Base-by-base conservation (phyloP, 108 stramenopile species). In the Skeletonema grethae region DNA sequence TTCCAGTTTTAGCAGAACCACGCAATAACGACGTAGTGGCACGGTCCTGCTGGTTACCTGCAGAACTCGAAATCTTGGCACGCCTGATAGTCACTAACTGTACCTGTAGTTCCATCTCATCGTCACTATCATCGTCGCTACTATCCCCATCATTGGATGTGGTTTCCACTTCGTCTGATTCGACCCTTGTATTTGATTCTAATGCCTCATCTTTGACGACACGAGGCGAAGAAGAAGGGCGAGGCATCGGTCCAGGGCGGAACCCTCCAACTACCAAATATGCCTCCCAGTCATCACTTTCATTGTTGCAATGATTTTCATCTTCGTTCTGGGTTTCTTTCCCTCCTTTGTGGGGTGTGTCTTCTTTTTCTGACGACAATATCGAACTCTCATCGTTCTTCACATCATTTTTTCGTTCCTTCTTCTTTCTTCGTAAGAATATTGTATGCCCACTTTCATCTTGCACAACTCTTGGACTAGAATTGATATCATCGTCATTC, bases 201-300 rank as follows among this genome's bases (percentile, higher is more conserved):
- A 9, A 38, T 38, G 36, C 36, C 10, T 10, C 36, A 11, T 34
- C 34, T 34, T 34, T 7, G 34, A 34, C 34, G 34, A 34, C 34
- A 36, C 4, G 9, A 16, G 34, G 34, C 6, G 36, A 38, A 11
- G 36, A 11, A 38, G 36, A 11, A 11, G 2, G 4, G 29, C 8
- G 18, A 31, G 39, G 35, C 30, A 55, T 12, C 22, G 75, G 20
- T 16, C 69, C 70, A 50, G 69, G 75, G 3, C 80, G 57, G 57
- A 41, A 82, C 31, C 80, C 80, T 7, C 79, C 79, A 16, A 80
- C 72, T 2, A 80, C 67, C 32, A 80, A 50, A 57, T 53, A 80
- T 5, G 69, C 64, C 10, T 77, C 76, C 76, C 64, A 76, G 41
- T 57, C 70, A 35, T 16, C 53, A 57, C 45, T 38, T 12, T 20